A percentile compares a stretch with the other conserved stretches of the same genome.
phyloP scores from a whole-genome alignment of 768 basidiomycete species.

The Kwoniella heveanensis region DNA sequence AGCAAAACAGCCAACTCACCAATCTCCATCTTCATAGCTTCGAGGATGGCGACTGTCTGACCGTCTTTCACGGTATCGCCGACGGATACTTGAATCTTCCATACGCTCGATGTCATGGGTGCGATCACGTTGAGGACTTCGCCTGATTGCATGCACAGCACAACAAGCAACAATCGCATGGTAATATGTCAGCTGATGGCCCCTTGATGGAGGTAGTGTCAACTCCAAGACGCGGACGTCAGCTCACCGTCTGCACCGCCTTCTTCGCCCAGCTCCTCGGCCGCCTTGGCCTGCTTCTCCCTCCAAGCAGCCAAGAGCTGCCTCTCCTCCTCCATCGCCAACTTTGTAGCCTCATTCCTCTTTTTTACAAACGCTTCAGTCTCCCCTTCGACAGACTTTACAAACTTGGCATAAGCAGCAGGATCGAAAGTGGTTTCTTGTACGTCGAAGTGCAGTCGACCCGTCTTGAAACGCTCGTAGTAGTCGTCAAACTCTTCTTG shows the following conservation, averaged over 20 bases:
- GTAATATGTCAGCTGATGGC: neutral
- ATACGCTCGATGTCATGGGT: slow-evolving; percentile 41
- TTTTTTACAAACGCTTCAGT: slow-evolving; percentile 58
- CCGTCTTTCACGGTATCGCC: slow-evolving; percentile 35
- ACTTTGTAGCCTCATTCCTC: slow-evolving; percentile 48
- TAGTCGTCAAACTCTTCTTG: slow-evolving; percentile 59
- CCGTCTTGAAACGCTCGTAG: slow-evolving; percentile 38
- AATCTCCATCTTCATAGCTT: slow-evolving; percentile 48
- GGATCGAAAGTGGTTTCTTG: slow-evolving; percentile 64
- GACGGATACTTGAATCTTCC: slow-evolving; percentile 33
- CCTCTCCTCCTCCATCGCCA: slow-evolving; percentile 57
- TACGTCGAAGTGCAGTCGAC: slow-evolving; percentile 57
- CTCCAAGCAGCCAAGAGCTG: slow-evolving; percentile 59
- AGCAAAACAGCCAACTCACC: slow-evolving; percentile 33
- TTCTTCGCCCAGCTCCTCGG: slow-evolving; percentile 5
- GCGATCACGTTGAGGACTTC: slow-evolving; percentile 28
- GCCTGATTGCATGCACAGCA: neutral
- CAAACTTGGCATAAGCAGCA: slow-evolving; percentile 60
- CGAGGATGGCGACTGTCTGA: slow-evolving; percentile 35
- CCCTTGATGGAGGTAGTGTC: neutral
- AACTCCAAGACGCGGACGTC: no score
- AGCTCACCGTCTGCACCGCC: slow-evolving; percentile 6
- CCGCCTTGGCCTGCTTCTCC: slow-evolving; percentile 22
- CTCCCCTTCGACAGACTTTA: slow-evolving; percentile 59
- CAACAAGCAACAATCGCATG: neutral